These are phyloP conservation scores for Rubia tinctorum DNA, from an alignment of 305 asterid species.

Conservation along the genomic window DNA sequence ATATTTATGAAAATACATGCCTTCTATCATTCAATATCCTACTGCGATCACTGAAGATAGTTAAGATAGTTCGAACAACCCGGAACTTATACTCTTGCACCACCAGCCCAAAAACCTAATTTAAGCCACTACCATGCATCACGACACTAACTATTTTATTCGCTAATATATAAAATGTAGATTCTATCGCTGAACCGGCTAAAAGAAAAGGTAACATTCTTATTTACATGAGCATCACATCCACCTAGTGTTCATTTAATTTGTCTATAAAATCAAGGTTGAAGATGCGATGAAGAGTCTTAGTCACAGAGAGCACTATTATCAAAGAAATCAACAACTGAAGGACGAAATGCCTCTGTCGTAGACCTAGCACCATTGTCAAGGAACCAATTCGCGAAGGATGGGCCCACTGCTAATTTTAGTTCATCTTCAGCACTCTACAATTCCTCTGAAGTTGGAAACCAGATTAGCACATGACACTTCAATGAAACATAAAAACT, in stretches of 20 bases:
- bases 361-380: too few species aligned
- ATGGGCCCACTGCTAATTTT: conserved; percentile 69
- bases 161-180: conserved; percentile 34
- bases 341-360: too few species aligned
- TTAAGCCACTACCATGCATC: conserved; percentile 23
- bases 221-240: too few species aligned
- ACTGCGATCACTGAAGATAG: not conserved
- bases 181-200: conserved; percentile 28
- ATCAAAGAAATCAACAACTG: too few species aligned
- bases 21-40: not conserved
- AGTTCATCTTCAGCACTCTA: conserved; percentile 96
- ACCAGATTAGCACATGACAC: not conserved
- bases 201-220: conserved; percentile 1
- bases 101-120: not conserved
- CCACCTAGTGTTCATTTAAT: too few species aligned
- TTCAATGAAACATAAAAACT: not conserved
- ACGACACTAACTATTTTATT: conserved; percentile 31
- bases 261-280: too few species aligned
- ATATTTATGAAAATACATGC: too few species aligned
- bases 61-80: too few species aligned
- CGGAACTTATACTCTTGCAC: not conserved
- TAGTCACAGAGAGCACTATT: too few species aligned
- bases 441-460: conserved; percentile 18
- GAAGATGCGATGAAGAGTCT: too few species aligned
- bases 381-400: too few species aligned